Percentiles rank a stretch among this genome's conserved stretches.
Conservation (phyloP, 768 basidiomycete species). For the Auricularia sp. region DNA sequence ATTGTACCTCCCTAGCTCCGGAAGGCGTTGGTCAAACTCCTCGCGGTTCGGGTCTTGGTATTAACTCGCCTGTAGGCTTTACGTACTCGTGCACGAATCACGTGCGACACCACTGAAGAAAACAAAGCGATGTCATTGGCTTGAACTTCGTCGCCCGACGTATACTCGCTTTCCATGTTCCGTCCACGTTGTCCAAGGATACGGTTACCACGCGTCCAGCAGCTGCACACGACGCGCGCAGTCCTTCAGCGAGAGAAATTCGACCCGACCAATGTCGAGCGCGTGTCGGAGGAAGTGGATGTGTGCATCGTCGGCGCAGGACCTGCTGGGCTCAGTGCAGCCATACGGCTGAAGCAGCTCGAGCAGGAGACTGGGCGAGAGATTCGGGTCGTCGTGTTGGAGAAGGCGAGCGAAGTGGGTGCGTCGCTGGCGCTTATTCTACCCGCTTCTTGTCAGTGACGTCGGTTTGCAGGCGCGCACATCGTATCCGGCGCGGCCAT, state of each 20-base stretch:
- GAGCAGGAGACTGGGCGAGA: conserved; percentile 71
- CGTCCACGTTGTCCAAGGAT: not conserved
- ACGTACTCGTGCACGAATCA: too few species aligned
- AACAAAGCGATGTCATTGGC: too few species aligned
- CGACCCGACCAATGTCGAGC: conserved; percentile 58
- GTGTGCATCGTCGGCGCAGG: conserved; percentile 96
- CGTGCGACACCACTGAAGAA: too few species aligned
- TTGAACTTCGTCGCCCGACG: too few species aligned
- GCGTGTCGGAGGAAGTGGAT: conserved; percentile 86
- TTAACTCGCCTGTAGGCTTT: too few species aligned
- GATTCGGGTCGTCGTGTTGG: conserved; percentile 84
- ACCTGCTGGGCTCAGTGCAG: conserved; percentile 92
- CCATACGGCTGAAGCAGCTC: conserved; percentile 89
- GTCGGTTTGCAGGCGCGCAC: conserved; percentile 58
- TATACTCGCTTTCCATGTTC: not conserved
- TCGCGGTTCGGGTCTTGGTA: too few species aligned
- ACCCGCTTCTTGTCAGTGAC: not conserved
- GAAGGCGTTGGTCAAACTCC: too few species aligned
- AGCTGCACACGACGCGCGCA: not conserved
- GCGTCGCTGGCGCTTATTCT: conserved; percentile 21
- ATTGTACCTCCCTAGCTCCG: too few species aligned
- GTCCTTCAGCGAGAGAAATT: conserved; percentile 21
- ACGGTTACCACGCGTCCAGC: not conserved
- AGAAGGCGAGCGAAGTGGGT: conserved; percentile 93
- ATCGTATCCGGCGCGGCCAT: conserved; percentile 94